Conservation (phyloP, 2,329 filamentous ascomycete genomes). For the Colletotrichum sidae region DNA sequence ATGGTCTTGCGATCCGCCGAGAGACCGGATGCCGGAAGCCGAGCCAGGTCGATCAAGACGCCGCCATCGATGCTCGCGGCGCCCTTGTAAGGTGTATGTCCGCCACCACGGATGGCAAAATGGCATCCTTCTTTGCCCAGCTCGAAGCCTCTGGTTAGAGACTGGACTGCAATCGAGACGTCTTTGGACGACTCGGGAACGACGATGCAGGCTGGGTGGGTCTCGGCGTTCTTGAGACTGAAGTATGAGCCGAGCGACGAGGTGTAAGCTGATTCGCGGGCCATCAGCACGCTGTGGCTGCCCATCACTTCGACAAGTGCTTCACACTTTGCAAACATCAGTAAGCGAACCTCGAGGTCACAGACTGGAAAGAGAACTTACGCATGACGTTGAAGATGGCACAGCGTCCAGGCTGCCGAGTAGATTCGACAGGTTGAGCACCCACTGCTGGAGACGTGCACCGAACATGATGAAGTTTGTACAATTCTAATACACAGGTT, state of each 20-base stretch:
- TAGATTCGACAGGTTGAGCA: not conserved
- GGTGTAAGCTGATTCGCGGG: not conserved
- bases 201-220: slow-evolving; percentile 28
- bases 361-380: not conserved
- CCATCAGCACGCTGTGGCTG: not conserved
- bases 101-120: slow-evolving; percentile 34
- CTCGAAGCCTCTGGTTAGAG: not conserved
- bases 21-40: slow-evolving; percentile 28
- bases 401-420: not conserved
- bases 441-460: slow-evolving; percentile 10
- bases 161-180: slow-evolving; percentile 27
- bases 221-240: slow-evolving; percentile 17
- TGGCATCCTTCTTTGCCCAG: not conserved
- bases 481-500: not conserved
- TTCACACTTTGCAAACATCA: not conserved
- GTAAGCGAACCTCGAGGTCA: not conserved
- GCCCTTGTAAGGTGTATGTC: slow-evolving; percentile 24
- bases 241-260: slow-evolving; percentile 15
- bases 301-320: slow-evolving; percentile 9
- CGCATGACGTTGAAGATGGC: slow-evolving; percentile 5
- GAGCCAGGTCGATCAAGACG: slow-evolving; percentile 19
- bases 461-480: slow-evolving; percentile 5
- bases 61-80: slow-evolving; percentile 35
- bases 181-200: slow-evolving; percentile 17
- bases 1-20: slow-evolving; percentile 45